These are phyloP conservation scores for Rhynchospora breviuscula DNA, from an alignment of 176 grass and related monocot genomes.

Conservation along the genomic window DNA sequence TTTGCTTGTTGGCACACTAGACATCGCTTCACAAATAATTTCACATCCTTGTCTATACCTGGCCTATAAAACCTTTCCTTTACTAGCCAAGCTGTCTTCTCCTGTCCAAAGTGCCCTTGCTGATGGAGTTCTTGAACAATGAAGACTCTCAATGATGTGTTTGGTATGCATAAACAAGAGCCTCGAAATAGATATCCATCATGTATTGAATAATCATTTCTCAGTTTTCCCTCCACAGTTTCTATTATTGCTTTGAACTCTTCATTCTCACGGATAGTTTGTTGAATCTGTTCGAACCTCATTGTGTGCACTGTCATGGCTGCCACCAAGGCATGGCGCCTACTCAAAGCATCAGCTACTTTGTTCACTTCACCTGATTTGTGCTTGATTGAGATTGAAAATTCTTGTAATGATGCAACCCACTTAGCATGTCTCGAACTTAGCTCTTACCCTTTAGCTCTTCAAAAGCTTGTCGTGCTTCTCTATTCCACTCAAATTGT, in stretches of 20 bases:
- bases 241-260: not conserved
- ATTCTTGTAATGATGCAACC: no score
- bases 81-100: not conserved
- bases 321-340: not conserved
- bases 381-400: no score
- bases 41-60: not conserved
- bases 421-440: no score
- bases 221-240: not conserved
- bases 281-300: not conserved
- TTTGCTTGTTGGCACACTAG: not conserved
- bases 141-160: not conserved
- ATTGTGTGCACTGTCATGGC: not conserved
- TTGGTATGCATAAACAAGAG: not conserved
- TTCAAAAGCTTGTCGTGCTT: no score
- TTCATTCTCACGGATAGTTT: not conserved
- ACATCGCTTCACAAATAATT: not conserved
- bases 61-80: slow-evolving; percentile 1
- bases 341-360: no score
- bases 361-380: no score
- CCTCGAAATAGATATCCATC: not conserved
- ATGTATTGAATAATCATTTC: not conserved
- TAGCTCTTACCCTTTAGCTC: no score
- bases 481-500: not conserved
- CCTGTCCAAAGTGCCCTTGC: not conserved
- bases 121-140: not conserved